Percentiles rank a stretch among this genome's conserved stretches.
Evolutionary conservation across 148 eudicot species (phyloP).

Genomic region (Gaultheria prostrata): DNA sequence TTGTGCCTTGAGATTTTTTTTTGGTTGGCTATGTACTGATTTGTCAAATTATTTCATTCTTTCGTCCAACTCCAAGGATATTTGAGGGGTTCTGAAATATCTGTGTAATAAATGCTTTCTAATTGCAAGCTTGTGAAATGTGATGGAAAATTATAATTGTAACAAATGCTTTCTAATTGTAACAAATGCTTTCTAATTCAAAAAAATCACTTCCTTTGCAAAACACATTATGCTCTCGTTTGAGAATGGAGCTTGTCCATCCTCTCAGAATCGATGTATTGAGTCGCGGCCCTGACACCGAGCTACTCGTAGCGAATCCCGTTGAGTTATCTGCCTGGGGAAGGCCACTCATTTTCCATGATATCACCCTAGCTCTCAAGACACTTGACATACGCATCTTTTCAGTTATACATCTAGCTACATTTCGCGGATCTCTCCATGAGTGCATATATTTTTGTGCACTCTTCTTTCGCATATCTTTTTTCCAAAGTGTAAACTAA

Average conservation of each 20-base stretch:
- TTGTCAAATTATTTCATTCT: too few species aligned
- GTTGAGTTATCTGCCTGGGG: slow-evolving; percentile 65
- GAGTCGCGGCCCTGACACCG: slow-evolving; percentile 66
- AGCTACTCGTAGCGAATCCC: slow-evolving; percentile 60
- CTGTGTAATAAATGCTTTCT: too few species aligned
- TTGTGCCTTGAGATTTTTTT: too few species aligned
- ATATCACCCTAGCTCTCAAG: slow-evolving; percentile 61
- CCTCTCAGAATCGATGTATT: slow-evolving; percentile 55
- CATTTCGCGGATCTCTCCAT: background rate
- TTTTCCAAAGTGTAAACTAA: too few species aligned
- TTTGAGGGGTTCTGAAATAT: too few species aligned
- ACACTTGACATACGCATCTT: slow-evolving; percentile 51
- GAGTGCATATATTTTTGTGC: background rate
- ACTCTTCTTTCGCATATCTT: background rate
- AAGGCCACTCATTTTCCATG: slow-evolving; percentile 55
- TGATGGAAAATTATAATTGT: too few species aligned
- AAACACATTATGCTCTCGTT: slow-evolving; percentile 43
- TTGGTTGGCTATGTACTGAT: too few species aligned
- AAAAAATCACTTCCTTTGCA: too few species aligned
- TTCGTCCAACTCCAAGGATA: too few species aligned
- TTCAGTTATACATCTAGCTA: slow-evolving; percentile 33
- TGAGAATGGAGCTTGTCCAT: slow-evolving; percentile 40
- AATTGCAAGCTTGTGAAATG: too few species aligned
- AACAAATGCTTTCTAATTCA: too few species aligned
- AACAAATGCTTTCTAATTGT: too few species aligned